Evolutionary conservation across 352 stramenopile species (phyloP), one percentile per base, ranked within the genome.

Genomic region (Poterioochromonas sp.): DNA sequence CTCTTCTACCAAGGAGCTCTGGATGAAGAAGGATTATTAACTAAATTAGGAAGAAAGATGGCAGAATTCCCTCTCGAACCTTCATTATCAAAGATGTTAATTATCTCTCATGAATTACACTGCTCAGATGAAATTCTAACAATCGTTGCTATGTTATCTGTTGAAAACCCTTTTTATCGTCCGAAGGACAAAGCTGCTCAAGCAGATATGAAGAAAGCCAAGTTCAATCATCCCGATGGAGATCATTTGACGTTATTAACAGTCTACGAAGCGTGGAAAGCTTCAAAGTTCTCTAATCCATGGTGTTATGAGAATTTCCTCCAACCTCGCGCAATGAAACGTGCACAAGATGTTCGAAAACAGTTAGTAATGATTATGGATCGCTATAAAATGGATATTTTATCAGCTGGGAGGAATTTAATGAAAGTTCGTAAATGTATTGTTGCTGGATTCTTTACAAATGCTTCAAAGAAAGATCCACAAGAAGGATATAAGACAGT

Each of bases 251-350:
- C 95, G 22, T 85, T 99, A 1, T 83, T 99, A 22, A 88, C 88
- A 0, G 95, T 99, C 22, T 99, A 99, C 86, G 93, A 99, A 77
- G 92, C 88, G 51, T 99, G 95, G 95, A 95, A 97, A 81, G 92
- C 95, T 80, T 90, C 88, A 43, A 97, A 97, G 79, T 98, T 97
- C 82, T 95, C 87, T 29, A 98, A 96, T 80, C 93, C 93, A n/a
- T 99, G 96, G 96, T 99, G 96, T 82, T 98, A 94, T 84, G 96
- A 99, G 70, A 98, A 99, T 82, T 99, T 98, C 80, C 92, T 99
- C 62, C 95, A 99, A 82, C 92, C 93, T 29, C 87, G 95, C 18
- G 93, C 92, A 43, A 98, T 99, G 85, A 90, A 90, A 26, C 88
- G 94, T 43, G 94, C 95, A 26, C 93, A 98, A 84, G 96, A 99